Evolutionary conservation across 495 filamentous ascomycete genomes (phyloP), one percentile per base, ranked within the genome.

Genomic region (Schizothecium vesticola): DNA sequence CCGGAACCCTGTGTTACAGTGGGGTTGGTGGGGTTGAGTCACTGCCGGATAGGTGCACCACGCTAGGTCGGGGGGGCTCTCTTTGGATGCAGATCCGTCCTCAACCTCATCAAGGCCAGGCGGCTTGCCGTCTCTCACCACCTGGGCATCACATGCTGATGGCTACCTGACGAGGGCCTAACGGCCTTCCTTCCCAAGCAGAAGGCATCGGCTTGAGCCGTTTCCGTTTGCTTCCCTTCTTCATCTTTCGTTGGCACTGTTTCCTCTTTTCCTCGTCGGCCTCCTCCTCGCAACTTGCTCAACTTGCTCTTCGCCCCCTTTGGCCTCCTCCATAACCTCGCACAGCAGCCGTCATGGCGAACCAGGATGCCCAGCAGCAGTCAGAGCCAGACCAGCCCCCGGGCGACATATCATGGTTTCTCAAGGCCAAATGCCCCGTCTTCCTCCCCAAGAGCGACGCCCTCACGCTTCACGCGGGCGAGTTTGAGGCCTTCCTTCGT

Each of bases 341-440:
- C 13, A 43, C 56, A 23, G 6, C 12, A 59, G 25, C 22, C 22
- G 57, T 5, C 21, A 61, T 61, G 60, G 29, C 60, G 8, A 19
- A 19, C 28, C 25, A 61, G 25, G 26, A 51, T 7, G 16, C n/a
- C 36, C 36, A 51, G 36, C 36, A 43, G 36, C 36, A 43, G 36
- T 8, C 11, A 2, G 31, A 33, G 3, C 31, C 36, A 19, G 36
- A 19, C 36, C 36, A 51, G 7, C 13, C 36, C 36, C 13, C 2
- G 36, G 16, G 16, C 57, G 26, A 72, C 64, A 56, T 69, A 59
- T 36, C 67, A 0, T 78, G 74, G 73, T 77, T 76, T 64, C 72
- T 83, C 65, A 74, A 79, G 56, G 76, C 77, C 19, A 76, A 72
- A 11, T 78, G 74, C 64, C 81, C 79, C 7, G 79, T 83, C 36